These are phyloP conservation scores for Beauveria medogensis DNA, from an alignment of 2,329 filamentous ascomycete species.

Conservation along the genomic window DNA sequence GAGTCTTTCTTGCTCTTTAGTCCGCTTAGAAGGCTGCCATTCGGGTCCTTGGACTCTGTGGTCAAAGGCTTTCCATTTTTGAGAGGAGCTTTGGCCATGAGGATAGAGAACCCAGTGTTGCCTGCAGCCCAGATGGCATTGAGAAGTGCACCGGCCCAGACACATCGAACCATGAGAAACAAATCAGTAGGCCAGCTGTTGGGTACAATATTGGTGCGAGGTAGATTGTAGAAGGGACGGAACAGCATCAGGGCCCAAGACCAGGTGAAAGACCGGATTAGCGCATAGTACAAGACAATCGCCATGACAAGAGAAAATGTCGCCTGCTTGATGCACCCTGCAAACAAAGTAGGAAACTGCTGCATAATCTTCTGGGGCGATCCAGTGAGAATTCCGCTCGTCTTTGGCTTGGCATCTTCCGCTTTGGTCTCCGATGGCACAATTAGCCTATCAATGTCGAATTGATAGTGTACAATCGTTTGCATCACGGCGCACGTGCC, in stretches of 20 bases:
- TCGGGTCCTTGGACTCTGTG: slow-evolving; percentile 79
- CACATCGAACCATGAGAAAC: slow-evolving; percentile 46
- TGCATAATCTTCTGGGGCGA: slow-evolving; percentile 28
- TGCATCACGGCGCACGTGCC: slow-evolving; percentile 62
- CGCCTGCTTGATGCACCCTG: slow-evolving; percentile 31
- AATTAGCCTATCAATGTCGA: slow-evolving; percentile 62
- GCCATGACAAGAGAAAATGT: slow-evolving; percentile 35
- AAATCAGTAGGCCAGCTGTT: slow-evolving; percentile 48
- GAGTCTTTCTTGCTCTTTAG: slow-evolving; percentile 75
- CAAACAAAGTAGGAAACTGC: slow-evolving; percentile 32
- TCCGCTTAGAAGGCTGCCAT: slow-evolving; percentile 78
- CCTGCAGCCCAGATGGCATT: slow-evolving; percentile 67
- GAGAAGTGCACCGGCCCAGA: slow-evolving; percentile 58
- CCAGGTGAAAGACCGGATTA: slow-evolving; percentile 60
- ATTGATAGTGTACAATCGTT: slow-evolving; percentile 59
- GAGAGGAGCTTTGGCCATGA: slow-evolving; percentile 70
- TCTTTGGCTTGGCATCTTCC: slow-evolving; percentile 16
- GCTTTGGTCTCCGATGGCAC: slow-evolving; percentile 19
- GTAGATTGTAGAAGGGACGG: slow-evolving; percentile 66
- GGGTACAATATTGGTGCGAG: slow-evolving; percentile 59
- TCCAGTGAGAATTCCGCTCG: slow-evolving; percentile 18
- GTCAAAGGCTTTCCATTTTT: slow-evolving; percentile 83
- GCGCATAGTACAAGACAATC: slow-evolving; percentile 51
- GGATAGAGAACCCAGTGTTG: slow-evolving; percentile 71
- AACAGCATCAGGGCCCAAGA: slow-evolving; percentile 61